Conservation (phyloP, 2,329 filamentous ascomycete genomes). For the Colletotrichum truncatum region DNA sequence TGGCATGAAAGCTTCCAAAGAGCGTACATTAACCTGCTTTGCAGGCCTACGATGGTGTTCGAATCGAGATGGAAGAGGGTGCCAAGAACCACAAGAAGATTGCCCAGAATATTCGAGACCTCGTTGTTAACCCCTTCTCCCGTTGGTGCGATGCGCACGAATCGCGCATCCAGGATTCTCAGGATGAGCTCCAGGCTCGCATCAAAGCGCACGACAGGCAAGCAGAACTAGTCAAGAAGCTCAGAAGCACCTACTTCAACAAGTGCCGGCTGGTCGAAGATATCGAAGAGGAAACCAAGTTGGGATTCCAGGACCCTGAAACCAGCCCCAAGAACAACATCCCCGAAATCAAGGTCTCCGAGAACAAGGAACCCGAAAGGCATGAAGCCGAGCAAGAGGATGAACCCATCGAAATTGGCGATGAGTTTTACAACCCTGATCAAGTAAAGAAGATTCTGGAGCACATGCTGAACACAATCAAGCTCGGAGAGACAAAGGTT, state of each 20-base stretch:
- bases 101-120: constrained; percentile 92
- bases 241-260: constrained; percentile 97
- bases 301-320: constrained; percentile 91
- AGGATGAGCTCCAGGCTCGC: constrained; percentile 89
- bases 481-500: constrained; percentile 90
- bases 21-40: constrained; percentile 31
- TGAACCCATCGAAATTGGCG: constrained; percentile 88
- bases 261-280: constrained; percentile 97
- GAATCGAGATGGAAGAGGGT: constrained; percentile 91
- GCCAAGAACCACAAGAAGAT: constrained; percentile 94
- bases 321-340: constrained; percentile 74
- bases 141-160: constrained; percentile 98
- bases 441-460: constrained; percentile 90
- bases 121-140: constrained; percentile 93
- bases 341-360: constrained; percentile 88
- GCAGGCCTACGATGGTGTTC: constrained; percentile 93
- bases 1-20: neutral
- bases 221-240: constrained; percentile 88
- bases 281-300: constrained; percentile 97
- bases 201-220: constrained; percentile 96
- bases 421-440: constrained; percentile 84
- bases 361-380: constrained; percentile 66
- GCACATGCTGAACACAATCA: constrained; percentile 88
- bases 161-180: constrained; percentile 87
- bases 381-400: constrained; percentile 76